Percentiles rank a stretch among this genome's conserved stretches.
phyloP scores from a whole-genome alignment of 768 basidiomycete species.

The Rickenella mellea region DNA sequence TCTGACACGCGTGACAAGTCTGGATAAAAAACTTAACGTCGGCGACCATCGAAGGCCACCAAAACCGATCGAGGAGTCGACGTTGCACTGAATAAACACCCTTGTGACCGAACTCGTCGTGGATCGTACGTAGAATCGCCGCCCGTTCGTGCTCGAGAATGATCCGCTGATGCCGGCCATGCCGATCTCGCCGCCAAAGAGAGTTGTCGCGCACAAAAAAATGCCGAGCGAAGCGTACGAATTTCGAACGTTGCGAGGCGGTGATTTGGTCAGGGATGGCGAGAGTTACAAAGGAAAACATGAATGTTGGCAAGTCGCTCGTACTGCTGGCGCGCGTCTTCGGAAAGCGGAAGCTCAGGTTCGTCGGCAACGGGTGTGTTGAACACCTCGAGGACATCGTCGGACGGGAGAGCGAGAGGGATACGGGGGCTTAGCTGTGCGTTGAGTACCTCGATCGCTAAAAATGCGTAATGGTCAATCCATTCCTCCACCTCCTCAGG shows the following conservation, averaged over 20 bases:
- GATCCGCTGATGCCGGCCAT: slow-evolving; percentile 12
- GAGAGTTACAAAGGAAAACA: not conserved
- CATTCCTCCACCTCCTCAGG: slow-evolving; percentile 14
- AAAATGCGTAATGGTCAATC: slow-evolving; percentile 15
- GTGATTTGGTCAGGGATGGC: not conserved
- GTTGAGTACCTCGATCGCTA: no score
- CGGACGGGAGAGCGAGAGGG: no score
- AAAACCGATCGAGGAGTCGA: slow-evolving; percentile 10
- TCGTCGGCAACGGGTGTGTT: no score
- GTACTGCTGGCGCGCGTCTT: not conserved
- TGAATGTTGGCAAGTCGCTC: not conserved
- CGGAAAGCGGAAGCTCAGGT: not conserved
- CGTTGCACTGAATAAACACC: slow-evolving; percentile 6
- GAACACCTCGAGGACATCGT: no score
- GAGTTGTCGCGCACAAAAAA: slow-evolving; percentile 6
- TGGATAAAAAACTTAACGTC: slow-evolving; percentile 13
- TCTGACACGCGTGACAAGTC: slow-evolving; percentile 31
- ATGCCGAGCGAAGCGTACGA: not conserved
- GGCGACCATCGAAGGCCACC: slow-evolving; percentile 15
- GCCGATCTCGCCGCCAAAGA: slow-evolving; percentile 8
- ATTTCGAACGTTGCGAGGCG: not conserved
- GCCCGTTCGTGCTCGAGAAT: slow-evolving; percentile 3
- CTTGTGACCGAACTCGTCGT: slow-evolving; percentile 13
- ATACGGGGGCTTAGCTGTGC: no score
- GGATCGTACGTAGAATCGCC: slow-evolving; percentile 5